These are phyloP conservation scores for Microstegium vimineum DNA, from an alignment of 176 grass and related monocot genomes.

Conservation along the genomic window DNA sequence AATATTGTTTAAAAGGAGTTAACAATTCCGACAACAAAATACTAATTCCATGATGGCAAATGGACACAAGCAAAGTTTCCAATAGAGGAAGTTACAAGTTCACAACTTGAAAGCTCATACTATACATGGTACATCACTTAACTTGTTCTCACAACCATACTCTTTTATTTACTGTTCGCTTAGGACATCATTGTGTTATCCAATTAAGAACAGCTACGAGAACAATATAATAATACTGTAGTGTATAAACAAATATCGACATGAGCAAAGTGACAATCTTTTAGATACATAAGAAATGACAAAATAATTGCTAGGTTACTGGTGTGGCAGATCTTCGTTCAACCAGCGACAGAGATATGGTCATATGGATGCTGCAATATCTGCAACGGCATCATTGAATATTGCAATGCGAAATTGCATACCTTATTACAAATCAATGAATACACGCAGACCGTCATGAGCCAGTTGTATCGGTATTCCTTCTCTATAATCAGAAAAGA, in stretches of 20 bases:
- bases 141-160: not conserved
- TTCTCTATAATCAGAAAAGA: constrained; percentile 41
- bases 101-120: not conserved
- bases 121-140: not conserved
- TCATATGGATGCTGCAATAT: not conserved
- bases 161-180: not conserved
- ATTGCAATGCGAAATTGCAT: not conserved
- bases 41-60: too few relatives aligned
- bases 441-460: constrained; percentile 39
- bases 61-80: not conserved
- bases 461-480: constrained; percentile 57
- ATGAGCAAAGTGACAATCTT: not conserved
- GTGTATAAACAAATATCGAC: not conserved
- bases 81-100: not conserved
- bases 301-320: not conserved
- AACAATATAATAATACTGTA: not conserved
- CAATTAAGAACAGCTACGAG: not conserved
- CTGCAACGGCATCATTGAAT: not conserved
- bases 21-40: too few relatives aligned
- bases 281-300: not conserved
- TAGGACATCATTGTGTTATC: not conserved
- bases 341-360: not conserved
- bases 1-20: too few relatives aligned
- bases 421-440: not conserved
- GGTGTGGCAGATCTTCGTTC: not conserved